Percentiles rank a stretch among this genome's conserved stretches.
Conservation (phyloP, 2,329 filamentous ascomycete genomes). For the Sarocladiaceae sp. region DNA sequence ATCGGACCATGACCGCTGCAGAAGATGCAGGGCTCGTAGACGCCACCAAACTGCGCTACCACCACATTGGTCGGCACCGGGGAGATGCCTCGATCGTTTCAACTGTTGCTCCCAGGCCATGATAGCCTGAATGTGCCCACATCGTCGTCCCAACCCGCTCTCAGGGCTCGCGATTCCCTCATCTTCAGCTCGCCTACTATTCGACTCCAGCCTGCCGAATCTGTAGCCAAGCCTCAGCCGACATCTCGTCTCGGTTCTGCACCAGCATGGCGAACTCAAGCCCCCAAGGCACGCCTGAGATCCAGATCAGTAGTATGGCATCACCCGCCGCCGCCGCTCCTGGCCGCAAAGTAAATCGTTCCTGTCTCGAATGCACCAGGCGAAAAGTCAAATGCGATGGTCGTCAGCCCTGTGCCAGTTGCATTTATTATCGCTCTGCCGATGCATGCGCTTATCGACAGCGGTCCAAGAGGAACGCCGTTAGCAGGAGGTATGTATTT, state of each 20-base stretch:
- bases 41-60: neutral
- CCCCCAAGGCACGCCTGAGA: neutral
- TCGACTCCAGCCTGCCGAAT: neutral
- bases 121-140: neutral
- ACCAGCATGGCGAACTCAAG: neutral
- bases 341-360: conserved; percentile 13
- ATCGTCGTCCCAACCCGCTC: neutral
- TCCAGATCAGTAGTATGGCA: neutral
- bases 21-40: neutral
- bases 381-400: conserved; percentile 31
- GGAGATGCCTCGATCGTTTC: neutral
- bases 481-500: conserved; percentile 22
- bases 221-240: neutral
- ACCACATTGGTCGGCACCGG: neutral
- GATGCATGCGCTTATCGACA: conserved; percentile 24
- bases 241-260: neutral
- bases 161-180: neutral
- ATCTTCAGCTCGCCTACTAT: neutral
- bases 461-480: conserved; percentile 24
- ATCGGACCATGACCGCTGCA: neutral
- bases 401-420: conserved; percentile 28
- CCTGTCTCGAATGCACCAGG: conserved; percentile 15
- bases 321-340: neutral
- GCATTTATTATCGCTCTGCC: conserved; percentile 26
- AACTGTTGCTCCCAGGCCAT: no score